Conservation (phyloP, 805 yeast species). For the Teunomyces kruisii region DNA sequence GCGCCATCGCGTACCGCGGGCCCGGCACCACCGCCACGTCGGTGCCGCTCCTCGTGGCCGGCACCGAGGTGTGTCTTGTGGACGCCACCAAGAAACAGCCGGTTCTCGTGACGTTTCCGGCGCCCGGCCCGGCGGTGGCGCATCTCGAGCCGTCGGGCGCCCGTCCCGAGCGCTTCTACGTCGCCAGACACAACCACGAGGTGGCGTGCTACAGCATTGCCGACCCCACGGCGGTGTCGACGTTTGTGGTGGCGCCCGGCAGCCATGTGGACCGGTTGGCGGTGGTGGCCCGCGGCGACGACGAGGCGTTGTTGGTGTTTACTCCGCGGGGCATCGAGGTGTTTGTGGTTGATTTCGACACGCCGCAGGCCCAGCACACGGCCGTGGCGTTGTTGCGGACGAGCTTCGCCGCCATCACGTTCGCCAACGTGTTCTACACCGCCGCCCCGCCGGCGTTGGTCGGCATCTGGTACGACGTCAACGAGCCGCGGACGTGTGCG, state of each 20-base stretch:
- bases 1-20: slow-evolving; percentile 13
- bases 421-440: slow-evolving; percentile 31
- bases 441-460: slow-evolving; percentile 24
- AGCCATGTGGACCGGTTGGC: slow-evolving; percentile 28
- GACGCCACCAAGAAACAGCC: slow-evolving; percentile 20
- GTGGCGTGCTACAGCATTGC: slow-evolving; percentile 34
- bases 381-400: slow-evolving; percentile 15
- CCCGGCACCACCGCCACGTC: slow-evolving; percentile 13
- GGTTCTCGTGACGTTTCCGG: slow-evolving; percentile 13
- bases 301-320: slow-evolving; percentile 27
- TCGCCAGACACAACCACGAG: slow-evolving; percentile 22
- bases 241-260: slow-evolving; percentile 27
- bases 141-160: slow-evolving; percentile 32
- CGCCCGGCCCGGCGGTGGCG: slow-evolving; percentile 29
- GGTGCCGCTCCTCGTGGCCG: slow-evolving; percentile 7
- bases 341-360: slow-evolving; percentile 17
- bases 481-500: slow-evolving; percentile 23
- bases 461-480: slow-evolving; percentile 41
- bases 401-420: slow-evolving; percentile 11
- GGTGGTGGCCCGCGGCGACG: slow-evolving; percentile 15
- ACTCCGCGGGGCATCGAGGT: slow-evolving; percentile 32
- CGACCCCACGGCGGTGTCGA: slow-evolving; percentile 25
- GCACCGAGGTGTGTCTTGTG: slow-evolving; percentile 28
- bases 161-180: slow-evolving; percentile 31
- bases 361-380: slow-evolving; percentile 5